Evolutionary conservation across 371 early-diverging fungal genomes (phyloP).

Genomic region (Mortierella sp.): DNA sequence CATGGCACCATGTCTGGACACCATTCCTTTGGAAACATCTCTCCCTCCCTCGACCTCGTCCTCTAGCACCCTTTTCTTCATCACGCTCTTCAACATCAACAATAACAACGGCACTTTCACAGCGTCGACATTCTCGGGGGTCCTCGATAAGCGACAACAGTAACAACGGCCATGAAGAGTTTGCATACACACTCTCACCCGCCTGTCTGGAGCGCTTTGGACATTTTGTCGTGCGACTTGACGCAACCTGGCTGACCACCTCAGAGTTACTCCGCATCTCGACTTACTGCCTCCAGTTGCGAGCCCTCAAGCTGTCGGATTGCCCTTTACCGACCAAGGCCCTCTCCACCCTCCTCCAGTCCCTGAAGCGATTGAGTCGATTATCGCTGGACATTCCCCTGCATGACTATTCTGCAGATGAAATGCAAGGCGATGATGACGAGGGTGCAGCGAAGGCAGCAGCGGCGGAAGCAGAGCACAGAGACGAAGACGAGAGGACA

Average conservation of each 20-base stretch:
- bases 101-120: neutral
- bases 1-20: constrained; percentile 26
- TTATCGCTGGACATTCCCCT: constrained; percentile 26
- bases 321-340: constrained; percentile 13
- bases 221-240: constrained; percentile 15
- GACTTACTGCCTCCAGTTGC: constrained; percentile 27
- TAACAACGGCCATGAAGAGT: neutral
- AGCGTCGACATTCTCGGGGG: neutral
- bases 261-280: constrained; percentile 18
- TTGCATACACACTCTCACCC: constrained; percentile 12
- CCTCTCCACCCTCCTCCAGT: constrained; percentile 7
- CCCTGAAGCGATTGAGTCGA: constrained; percentile 7
- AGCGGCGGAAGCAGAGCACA: neutral
- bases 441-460: neutral
- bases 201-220: constrained; percentile 18
- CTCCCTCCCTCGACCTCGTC: constrained; percentile 9
- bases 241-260: constrained; percentile 20
- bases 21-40: constrained; percentile 36
- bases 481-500: neutral
- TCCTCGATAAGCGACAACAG: neutral
- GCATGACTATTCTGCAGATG: constrained; percentile 14
- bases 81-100: neutral
- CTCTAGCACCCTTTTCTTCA: neutral
- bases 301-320: constrained; percentile 18
- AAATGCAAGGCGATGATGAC: neutral